Base-by-base conservation (phyloP, 2,329 filamentous ascomycete species). In the Fusarium xyrophilum region DNA sequence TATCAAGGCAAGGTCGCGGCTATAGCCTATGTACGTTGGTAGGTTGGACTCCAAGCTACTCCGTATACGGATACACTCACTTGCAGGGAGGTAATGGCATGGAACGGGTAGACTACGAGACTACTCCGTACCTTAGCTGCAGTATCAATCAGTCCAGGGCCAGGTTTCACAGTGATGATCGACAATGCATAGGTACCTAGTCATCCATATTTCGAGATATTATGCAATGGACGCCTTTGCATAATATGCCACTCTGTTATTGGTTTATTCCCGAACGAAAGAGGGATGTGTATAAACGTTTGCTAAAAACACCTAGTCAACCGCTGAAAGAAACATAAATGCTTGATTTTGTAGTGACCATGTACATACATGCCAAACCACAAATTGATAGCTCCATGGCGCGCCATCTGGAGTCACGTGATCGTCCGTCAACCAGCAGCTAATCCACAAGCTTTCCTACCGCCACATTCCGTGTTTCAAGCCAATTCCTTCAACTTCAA, bases 351-450 rank as follows among this genome's bases (percentile, higher is more conserved):
- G 23, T 23, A 17, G 25, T n/a, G 7, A 28, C 6, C 13, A 28
- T 33, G 4, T 33, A 8, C 43, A 6, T 19, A 28, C 25, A n/a
- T n/a, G 42, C 25, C 42, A 44, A 44, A 28, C 27, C n/a, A 14
- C 28, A 32, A 47, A 40, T 40, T 14, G 4, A 10, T 28, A 23
- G n/a, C 28, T 19, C 44, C 28, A 23, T 19, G 12, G n/a, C 56
- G 61, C 62, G 62, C 54, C 43, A 46, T 39, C 28, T 17, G 5
- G 3, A 6, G 27, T 65, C 67, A 70, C 67, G 67, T 70, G 67
- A 70, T 53, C 35, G 65, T 63, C 67, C 57, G 67, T 68, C 67
- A 68, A 52, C 57, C 46, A 27, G 23, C 39, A 23, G 44, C 43
- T 51, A 56, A 56, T 44, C 28, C 43, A 52, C 42, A 46, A 43